Base-by-base conservation (phyloP, 805 yeast species). In the Candida michaelii region DNA sequence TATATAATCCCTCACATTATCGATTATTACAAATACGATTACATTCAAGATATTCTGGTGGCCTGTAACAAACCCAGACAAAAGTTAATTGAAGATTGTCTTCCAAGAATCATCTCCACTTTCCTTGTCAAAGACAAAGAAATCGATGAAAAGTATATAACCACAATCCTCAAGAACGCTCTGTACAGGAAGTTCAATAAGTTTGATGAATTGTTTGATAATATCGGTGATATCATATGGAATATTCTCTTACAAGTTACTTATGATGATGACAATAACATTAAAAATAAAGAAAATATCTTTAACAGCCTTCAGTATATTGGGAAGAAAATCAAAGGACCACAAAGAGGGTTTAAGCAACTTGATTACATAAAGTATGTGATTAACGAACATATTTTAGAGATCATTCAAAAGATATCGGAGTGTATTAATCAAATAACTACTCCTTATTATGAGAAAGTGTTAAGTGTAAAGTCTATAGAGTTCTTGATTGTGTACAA, bases 1-100 rank as follows among this genome's bases (percentile, higher is more conserved):
- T 83, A 80, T 53, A 86, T 90, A 0, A 74, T 90, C 0, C 97
- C 98, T 0, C 75, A 82, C 49, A 69, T 90, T 5, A 71, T 89
- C 42, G 82, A 82, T 8, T 79, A 79, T 36, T 80, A 83, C 53
- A 78, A 82, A 47, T 70, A 71, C 35, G 87, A 82, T 50, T 76
- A 79, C 18, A 70, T 90, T 18, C 74, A 78, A 32, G 80, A 74
- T 39, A 79, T 88, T 41, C 85, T 91, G 0, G 67, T 64, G 3
- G 73, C 77, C 0, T 61, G 74, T 3, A 70, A 70, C n/a, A 58
- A 64, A 40, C 52, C 74, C 2, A 73, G 79, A 36, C 55, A 69
- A 12, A 67, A 77, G 24, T 53, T 86, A 13, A 69, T 82, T 4
- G 57, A 74, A 14, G 68, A 67, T 12, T 71, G 76, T 46, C 61